Conservation (phyloP, 1,284 basidiomycete genomes). For the Tausonia pullulans region DNA sequence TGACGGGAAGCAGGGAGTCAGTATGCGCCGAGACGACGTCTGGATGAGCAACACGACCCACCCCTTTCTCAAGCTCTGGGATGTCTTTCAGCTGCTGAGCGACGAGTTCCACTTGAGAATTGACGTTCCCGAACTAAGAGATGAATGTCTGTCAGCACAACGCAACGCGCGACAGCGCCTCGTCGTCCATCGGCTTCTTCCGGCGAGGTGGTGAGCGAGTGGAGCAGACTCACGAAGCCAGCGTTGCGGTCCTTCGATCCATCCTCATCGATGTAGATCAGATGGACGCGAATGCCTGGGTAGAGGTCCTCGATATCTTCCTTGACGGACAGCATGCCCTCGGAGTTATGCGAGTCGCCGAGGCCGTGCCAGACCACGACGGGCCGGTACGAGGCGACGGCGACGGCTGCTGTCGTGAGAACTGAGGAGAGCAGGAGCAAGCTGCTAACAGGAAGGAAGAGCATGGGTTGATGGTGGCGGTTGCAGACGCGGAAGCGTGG, state of each 20-base stretch:
- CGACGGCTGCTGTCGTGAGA: too few relatives aligned
- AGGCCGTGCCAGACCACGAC: conserved; percentile 94
- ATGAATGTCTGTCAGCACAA: background rate
- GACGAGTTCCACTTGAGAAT: conserved; percentile 56
- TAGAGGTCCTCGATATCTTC: conserved; percentile 55
- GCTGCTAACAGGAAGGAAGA: too few relatives aligned
- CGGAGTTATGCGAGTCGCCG: conserved; percentile 46
- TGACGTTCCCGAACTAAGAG: conserved; percentile 63
- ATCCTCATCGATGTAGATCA: conserved; percentile 59
- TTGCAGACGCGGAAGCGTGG: too few relatives aligned
- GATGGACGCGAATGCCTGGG: conserved; percentile 77
- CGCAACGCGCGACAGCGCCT: background rate
- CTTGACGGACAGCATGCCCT: conserved; percentile 43
- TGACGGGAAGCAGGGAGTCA: conserved; percentile 5
- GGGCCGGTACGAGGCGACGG: conserved; percentile 40
- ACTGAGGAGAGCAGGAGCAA: too few relatives aligned
- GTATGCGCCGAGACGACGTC: conserved; percentile 13
- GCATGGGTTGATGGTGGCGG: too few relatives aligned
- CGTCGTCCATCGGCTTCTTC: too few relatives aligned
- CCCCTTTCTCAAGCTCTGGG: conserved; percentile 55
- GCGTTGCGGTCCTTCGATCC: conserved; percentile 61
- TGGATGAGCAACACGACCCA: conserved; percentile 19
- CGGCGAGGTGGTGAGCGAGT: conserved; percentile 1
- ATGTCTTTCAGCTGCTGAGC: conserved; percentile 56
- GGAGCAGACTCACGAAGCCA: conserved; percentile 43